Evolutionary conservation across 257 asterid genomes (phyloP).

Genomic region (Linderniella brevidens): DNA sequence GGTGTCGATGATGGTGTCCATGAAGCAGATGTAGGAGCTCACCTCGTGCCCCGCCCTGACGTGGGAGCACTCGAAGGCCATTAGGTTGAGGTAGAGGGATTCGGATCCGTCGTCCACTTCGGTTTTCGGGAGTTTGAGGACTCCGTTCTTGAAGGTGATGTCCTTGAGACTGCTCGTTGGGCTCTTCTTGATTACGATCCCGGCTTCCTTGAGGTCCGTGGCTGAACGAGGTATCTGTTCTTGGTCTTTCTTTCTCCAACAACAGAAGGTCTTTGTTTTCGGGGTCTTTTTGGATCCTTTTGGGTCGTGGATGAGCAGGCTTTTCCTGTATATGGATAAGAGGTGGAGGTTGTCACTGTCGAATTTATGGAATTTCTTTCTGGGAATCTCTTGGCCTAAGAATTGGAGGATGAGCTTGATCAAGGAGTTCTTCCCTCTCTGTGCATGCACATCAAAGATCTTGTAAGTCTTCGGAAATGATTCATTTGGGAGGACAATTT

Average conservation of each 20-base stretch:
- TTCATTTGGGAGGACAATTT: not conserved
- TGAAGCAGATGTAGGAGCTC: slow-evolving; percentile 21
- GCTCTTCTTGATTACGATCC: slow-evolving; percentile 14
- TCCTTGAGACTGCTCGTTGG: slow-evolving; percentile 13
- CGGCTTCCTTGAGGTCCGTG: slow-evolving; percentile 23
- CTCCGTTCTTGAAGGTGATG: slow-evolving; percentile 12
- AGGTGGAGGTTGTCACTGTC: slow-evolving; percentile 14
- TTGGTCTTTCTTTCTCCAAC: not conserved
- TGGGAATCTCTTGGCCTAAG: slow-evolving; percentile 6
- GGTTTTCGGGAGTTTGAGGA: slow-evolving; percentile 16
- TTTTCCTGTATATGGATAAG: slow-evolving; percentile 11
- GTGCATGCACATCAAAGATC: not conserved
- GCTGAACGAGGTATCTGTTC: slow-evolving; percentile 19
- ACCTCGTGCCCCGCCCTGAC: slow-evolving; percentile 22
- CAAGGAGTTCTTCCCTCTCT: slow-evolving; percentile 9
- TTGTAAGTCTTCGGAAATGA: not conserved
- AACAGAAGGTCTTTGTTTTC: not conserved
- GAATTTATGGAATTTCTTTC: slow-evolving; percentile 3
- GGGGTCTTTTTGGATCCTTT: not conserved
- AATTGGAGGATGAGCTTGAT: slow-evolving; percentile 11
- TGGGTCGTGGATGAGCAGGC: slow-evolving; percentile 9
- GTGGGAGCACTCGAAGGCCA: slow-evolving; percentile 23
- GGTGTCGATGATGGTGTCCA: slow-evolving; percentile 21
- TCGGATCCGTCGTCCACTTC: slow-evolving; percentile 15
- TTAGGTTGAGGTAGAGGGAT: slow-evolving; percentile 13